Evolutionary conservation across 225 moss, liverwort and hornwort species (phyloP), one percentile per base, ranked within the genome.

Genomic region (Polytrichum formosum): DNA sequence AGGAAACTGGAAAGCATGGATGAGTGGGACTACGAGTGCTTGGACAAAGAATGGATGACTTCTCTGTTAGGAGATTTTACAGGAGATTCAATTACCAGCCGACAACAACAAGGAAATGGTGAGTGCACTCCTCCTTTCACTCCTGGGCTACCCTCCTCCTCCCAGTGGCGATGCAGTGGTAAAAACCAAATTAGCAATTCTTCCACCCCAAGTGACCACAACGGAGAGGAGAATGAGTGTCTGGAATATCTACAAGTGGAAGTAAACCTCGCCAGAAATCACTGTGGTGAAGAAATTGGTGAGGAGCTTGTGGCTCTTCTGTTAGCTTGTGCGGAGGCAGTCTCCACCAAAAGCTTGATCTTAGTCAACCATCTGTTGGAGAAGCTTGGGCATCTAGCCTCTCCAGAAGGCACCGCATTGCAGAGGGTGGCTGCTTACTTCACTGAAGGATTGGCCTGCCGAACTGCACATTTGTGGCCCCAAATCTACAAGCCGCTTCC

Each of bases 401-500:
- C 89, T 23, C 89, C 89, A 16, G 83, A 83, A 29, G 89, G 89
- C 28, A 83, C 80, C 1, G 74, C 89, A 27, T 81, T 86, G 74
- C 79, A 89, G 56, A 69, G 89, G 26, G 54, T 89, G 16, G 89
- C 81, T 23, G 89, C 89, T 16, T 89, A 86, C 64, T 86, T 83
- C 71, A 86, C 89, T 0, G 89, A 89, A 55, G 89, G 85, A 4
- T 75, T 89, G 19, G 88, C 85, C 23, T 68, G 65, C 46, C 88
- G 88, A 21, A 80, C 82, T 35, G 71, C 83, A 27, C 73, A 76
- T 18, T 67, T 85, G 55, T 89, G 88, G 88, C 88, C 88, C 18
- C 85, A 89, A 21, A 71, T 83, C 31, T 89, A 86, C 75, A 80
- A 78, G 61, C 86, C 89, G 3, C 76, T 89, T 56, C 89, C 89